Evolutionary conservation across 2,329 filamentous ascomycete species (phyloP), one percentile per base, ranked within the genome.

Genomic region (Mollisia scopiformis): DNA sequence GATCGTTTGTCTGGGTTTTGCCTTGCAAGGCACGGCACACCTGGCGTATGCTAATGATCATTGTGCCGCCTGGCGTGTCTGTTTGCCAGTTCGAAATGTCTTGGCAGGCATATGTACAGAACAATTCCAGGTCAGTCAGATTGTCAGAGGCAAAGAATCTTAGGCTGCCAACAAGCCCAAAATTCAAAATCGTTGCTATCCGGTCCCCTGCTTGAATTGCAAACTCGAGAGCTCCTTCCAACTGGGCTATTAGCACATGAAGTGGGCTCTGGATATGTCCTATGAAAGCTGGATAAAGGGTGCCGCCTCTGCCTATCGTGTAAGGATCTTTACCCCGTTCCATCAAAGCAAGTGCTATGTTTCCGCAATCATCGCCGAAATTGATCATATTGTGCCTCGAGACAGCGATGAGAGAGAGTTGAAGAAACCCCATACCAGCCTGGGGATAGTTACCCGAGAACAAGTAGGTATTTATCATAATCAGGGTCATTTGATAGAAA

Each of bases 1-100:
- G 43, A 23, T 61, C 58, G 8, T 82, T 77, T 16, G 77, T 73
- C 3, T 76, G 75, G 0, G 90, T 93, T 73, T 92, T 93, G 57
- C 90, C 90, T 71, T 92, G 88, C 23, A 93, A 75, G n/a, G 90
- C 88, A 52, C 88, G 84, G 54, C 82, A 83, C 28, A 85, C 81
- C 70, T 93, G 90, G 52, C 88, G 79, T 3, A 88, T 80, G 2
- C 84, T 81, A 61, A 89, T 84, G 7, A 93, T 77, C 52, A 92
- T 78, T 0, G 86, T 85, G 2, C 90, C 90, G 13, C 90, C 90
- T 60, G 89, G 82, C 1, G 88, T 83, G 67, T 92, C 90, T 43
- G 82, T 78, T 49, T 87, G 79, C 90, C 90, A 93, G 52, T 88
- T 85, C 1, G 85, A 84, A 61, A 91, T 84, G 64, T 93, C 90